Base-by-base conservation (phyloP, 179 eudicot species). In the Amaranthus tricolor region DNA sequence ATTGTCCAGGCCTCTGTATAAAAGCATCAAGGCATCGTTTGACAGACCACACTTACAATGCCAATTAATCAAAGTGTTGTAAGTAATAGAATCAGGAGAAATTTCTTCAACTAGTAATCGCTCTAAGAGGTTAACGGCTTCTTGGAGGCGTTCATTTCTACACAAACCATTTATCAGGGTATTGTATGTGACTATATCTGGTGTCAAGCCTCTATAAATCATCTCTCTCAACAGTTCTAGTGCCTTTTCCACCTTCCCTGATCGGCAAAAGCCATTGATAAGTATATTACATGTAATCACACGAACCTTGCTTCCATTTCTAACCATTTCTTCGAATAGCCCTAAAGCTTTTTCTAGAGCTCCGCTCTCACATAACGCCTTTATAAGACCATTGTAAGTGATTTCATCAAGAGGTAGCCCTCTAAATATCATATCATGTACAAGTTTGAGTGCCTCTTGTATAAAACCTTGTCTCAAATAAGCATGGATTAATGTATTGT, bases 111-210 rank as follows among this genome's bases (percentile, higher is more conserved):
- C 66, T 77, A 88, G 81, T 72, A 91, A 79, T 20, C 81, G 85
- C 48, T 90, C 94, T 86, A 89, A 91, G 61, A 96, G 88, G 72
- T 71, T 71, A 66, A 85, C 68, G 71, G 97, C 99, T 73, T 95
- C 99, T 76, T 68, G 79, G 68, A 93, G 54, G 61, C 80, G 81
- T 53, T 86, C 85, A 74, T 60, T 84, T 81, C 81, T 93, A 82
- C 98, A 93, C 11, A 91, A 71, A 72, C 96, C 98, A 85, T 88
- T 89, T 76, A 96, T 89, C 70, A 96, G 83, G 78, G 74, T 85
- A 74, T 93, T 96, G 80, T 96, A 96, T 20, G 98, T 88, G 66
- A 88, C 92, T 76, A 91, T 81, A 78, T 96, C 99, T 15, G 98
- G 98, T 68, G 84, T 88, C 82, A 91, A 63, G 71, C 96, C 98